Evolutionary conservation across 176 grass and related monocot genomes (phyloP), one percentile per base, ranked within the genome.

Genomic region (Rhynchospora breviuscula): DNA sequence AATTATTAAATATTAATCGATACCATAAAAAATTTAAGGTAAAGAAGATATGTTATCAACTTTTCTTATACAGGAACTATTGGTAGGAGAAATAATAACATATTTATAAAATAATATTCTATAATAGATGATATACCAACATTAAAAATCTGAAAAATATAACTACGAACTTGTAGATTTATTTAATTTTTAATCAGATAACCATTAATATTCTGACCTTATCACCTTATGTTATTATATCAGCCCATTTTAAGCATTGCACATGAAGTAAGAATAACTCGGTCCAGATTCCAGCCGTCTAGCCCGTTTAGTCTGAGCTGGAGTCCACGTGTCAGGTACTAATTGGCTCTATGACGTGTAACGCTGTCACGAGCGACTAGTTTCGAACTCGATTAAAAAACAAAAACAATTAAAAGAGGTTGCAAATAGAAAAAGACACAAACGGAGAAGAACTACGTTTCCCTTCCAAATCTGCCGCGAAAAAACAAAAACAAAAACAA

Each of bases 341-440:
- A 10, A 67, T 82, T 82, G 60, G 80, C 47, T 68, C 0, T n/a
- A 13, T 63, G 46, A 82, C 80, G 80, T 82, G 80, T 82, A 63
- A 67, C 19, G 63, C 51, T 66, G 80, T 67, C 45, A 68, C 60
- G 67, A 11, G n/a, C 22, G 12, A 67, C 23, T 82, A 44, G 19
- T 63, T 67, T 7, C 59, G 60, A 44, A 29, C 40, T 51, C 35
- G 35, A 40, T 40, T 40, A 40, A 19, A 62, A 52, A 82, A n/a
- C n/a, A n/a, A n/a, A 51, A 29, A 68, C 63, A 81, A 19, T 44
- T 2, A 22, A 81, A 23, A 56, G 14, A 54, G 18, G 1, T 11
- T 26, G 22, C 44, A 53, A 53, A 67, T 67, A 82, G 48, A 63
- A 10, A 14, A 63, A 81, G 58, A 67, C 45, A 82, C 59, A 15